Conservation (phyloP, 805 yeast genomes). For the Starmerella sp. region DNA sequence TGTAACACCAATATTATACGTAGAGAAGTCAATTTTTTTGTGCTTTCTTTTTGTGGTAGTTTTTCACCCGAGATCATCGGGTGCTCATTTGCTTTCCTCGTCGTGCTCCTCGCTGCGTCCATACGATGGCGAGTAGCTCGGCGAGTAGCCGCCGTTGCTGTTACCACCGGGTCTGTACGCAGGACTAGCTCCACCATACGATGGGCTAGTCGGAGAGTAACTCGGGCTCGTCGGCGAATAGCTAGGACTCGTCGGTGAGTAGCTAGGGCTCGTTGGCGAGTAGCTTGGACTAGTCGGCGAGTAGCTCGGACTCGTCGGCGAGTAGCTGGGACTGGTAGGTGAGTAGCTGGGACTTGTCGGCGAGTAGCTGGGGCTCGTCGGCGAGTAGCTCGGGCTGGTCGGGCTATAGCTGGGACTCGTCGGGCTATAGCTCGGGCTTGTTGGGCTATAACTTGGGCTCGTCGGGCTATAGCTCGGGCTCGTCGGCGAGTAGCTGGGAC, state of each 20-base stretch:
- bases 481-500: constrained; percentile 43
- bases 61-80: neutral
- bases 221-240: constrained; percentile 53
- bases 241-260: constrained; percentile 63
- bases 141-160: constrained; percentile 6
- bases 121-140: constrained; percentile 5
- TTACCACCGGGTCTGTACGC: constrained; percentile 1
- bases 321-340: constrained; percentile 70
- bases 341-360: constrained; percentile 60
- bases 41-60: neutral
- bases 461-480: constrained; percentile 63
- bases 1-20: neutral
- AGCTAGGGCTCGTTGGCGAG: constrained; percentile 62
- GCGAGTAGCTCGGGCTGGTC: constrained; percentile 52
- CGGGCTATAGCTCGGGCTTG: constrained; percentile 50
- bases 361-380: constrained; percentile 50
- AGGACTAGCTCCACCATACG: constrained; percentile 39
- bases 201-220: constrained; percentile 62
- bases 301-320: constrained; percentile 71
- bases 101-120: constrained; percentile 3
- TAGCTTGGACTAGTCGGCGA: constrained; percentile 63
- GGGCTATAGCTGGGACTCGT: constrained; percentile 62
- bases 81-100: neutral
- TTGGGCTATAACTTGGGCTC: constrained; percentile 47
- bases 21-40: neutral